These are phyloP conservation scores for Rhizopogon vesiculosus DNA, from an alignment of 768 basidiomycete species.

Conservation along the genomic window DNA sequence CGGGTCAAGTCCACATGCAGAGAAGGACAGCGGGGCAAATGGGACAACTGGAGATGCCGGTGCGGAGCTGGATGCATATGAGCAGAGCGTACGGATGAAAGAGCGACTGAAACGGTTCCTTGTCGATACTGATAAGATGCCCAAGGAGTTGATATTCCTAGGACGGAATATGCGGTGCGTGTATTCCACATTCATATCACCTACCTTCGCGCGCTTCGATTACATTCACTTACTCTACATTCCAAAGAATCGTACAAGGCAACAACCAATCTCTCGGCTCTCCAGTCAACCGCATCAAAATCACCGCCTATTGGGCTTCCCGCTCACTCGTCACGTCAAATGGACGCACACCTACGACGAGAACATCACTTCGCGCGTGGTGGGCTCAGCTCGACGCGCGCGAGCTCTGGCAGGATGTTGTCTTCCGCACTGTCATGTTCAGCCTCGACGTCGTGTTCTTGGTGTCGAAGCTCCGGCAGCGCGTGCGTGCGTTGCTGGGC, in stretches of 20 bases:
- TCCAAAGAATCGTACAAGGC: constrained; percentile 30
- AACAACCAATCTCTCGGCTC: constrained; percentile 84
- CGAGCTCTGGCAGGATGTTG: constrained; percentile 54
- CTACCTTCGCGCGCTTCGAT: neutral
- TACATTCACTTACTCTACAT: neutral
- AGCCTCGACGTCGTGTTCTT: constrained; percentile 73
- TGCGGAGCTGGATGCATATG: constrained; percentile 53
- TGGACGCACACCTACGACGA: constrained; percentile 35
- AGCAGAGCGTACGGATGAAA: constrained; percentile 66
- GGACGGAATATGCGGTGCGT: constrained; percentile 69
- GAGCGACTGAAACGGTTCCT: constrained; percentile 61
- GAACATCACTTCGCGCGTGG: constrained; percentile 10
- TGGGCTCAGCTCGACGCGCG: constrained; percentile 13
- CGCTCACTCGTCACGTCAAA: constrained; percentile 49
- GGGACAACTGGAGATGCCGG: constrained; percentile 4
- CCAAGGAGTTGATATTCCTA: constrained; percentile 70
- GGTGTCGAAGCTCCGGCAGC: constrained; percentile 47
- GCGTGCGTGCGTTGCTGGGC: constrained; percentile 38
- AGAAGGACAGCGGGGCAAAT: neutral
- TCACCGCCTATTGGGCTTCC: constrained; percentile 82
- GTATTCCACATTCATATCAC: neutral
- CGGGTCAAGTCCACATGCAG: neutral
- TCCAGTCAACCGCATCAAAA: constrained; percentile 87
- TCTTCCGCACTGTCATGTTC: constrained; percentile 63
- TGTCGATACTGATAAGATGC: constrained; percentile 72